Base-by-base conservation (phyloP, 805 yeast genomes). In the Candida adriatica region DNA sequence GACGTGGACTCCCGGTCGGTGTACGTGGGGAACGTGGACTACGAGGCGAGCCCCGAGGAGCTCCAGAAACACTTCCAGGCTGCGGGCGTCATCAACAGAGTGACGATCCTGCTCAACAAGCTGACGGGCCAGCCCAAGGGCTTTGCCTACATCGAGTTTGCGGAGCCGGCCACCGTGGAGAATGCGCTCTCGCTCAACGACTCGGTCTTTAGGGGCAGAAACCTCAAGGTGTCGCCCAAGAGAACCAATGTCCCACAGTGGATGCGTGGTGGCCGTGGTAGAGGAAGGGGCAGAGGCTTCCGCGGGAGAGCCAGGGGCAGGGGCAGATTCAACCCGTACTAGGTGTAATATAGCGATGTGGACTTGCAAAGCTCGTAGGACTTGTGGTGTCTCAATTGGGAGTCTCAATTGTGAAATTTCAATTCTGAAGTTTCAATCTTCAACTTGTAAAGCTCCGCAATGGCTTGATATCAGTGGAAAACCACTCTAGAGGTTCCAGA, bases 21-120 rank as follows among this genome's bases (percentile, higher is more conserved):
- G 15, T 86, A 76, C 56, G 87, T 85, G 16, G 94, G 94, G 4
- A 83, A 81, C 46, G 92, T 86, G 16, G 95, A 85, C 50, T 84
- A 79, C 52, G 79, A 71, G 8, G 58, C 88, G 13, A 75, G 84
- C 6, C 88, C 94, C 16, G 78, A 78, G 43, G 94, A 85, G 45
- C 64, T 86, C 23, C 90, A 83, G 46, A 68, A 75, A 38, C 82
- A 75, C 46, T 86, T 85, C 56, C 68, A 74, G 33, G 52, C 69
- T 4, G 75, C 75, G 28, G 95, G 95, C 1, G 66, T 73, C 6
- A 81, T 86, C 33, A 78, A 81, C 49, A 69, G 95, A 46, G 86
- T 85, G 20, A 84, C 92, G 4, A 84, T 86, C 28, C 59, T 80
- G 54, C 64, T 72, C 35, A 83, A 85, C 58, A 79, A 77, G 55